Base-by-base conservation (phyloP, 805 yeast genomes). In the Isabelozyma rhagii region DNA sequence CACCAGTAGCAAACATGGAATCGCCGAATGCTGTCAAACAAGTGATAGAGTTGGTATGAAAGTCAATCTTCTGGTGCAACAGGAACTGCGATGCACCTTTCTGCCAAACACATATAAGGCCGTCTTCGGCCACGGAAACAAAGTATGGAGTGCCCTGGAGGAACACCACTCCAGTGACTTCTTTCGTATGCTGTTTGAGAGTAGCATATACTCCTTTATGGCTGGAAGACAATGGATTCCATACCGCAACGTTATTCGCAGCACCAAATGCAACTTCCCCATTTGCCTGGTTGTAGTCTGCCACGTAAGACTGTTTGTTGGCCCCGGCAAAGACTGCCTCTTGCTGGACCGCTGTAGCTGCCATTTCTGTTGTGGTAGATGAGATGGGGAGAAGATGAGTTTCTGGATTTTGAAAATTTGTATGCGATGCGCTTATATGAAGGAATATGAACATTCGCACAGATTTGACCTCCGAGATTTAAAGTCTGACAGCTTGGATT, bases 301-400 rank as follows among this genome's bases (percentile, higher is more conserved):
- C 77, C 5, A 79, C 81, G 51, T 78, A 80, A 5, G 82, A 70
- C 57, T 85, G 89, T 51, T 78, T 79, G 62, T 87, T 88, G 36
- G 89, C 90, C 13, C 96, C 96, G 15, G 80, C 72, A 61, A 87
- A 85, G 4, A 84, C 71, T 14, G 87, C 88, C 49, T 83, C 86
- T 43, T 71, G 67, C 2, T 44, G 28, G 15, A 39, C 18, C 17
- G 21, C 18, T 39, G 11, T 9, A 39, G 17, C 15, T 14, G 18
- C 9, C 41, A 39, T 39, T 13, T 10, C 15, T 39, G 41, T 31
- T 31, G n/a, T 13, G 10, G 36, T 9, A 8, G 10, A 10, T 31
- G 10, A 9, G 36, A 31, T 31, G n/a, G 36, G 10, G 10, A 31
- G n/a, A 13, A 31, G 36, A 8, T 10, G 10, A 31, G 36, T 13